These are phyloP conservation scores for Primulina huaijiensis DNA, from an alignment of 257 asterid species.

Conservation along the genomic window DNA sequence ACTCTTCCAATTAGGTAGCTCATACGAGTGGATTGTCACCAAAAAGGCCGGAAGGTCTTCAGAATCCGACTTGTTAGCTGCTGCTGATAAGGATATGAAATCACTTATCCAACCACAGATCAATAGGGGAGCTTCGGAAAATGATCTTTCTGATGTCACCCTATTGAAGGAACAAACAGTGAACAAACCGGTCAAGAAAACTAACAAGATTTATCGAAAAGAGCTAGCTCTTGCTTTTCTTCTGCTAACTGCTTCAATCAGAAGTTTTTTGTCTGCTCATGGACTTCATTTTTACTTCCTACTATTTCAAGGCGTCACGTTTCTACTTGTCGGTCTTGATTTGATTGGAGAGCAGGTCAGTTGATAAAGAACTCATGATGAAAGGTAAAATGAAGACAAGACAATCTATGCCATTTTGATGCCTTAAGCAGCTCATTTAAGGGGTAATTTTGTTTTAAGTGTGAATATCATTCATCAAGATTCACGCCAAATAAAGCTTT, in stretches of 20 bases:
- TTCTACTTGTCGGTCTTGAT: constrained; percentile 65
- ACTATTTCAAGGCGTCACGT: constrained; percentile 74
- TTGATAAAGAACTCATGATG: constrained; percentile 13
- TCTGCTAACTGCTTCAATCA: constrained; percentile 54
- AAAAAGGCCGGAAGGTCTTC: constrained; percentile 64
- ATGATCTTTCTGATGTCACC: constrained; percentile 33
- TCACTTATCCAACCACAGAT: constrained; percentile 30
- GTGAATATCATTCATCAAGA: constrained; percentile 25
- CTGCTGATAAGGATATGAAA: constrained; percentile 36
- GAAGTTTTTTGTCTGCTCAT: constrained; percentile 72
- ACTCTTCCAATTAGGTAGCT: constrained; percentile 62
- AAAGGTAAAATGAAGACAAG: not conserved
- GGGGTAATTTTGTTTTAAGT: constrained; percentile 2
- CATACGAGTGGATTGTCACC: constrained; percentile 70
- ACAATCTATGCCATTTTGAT: not conserved
- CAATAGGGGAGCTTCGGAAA: constrained; percentile 39
- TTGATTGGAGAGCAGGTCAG: constrained; percentile 69
- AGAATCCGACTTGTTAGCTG: constrained; percentile 51
- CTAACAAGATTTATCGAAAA: constrained; percentile 63
- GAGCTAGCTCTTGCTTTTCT: constrained; percentile 70
- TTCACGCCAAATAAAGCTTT: constrained; percentile 16
- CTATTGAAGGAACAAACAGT: constrained; percentile 33
- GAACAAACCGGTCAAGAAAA: constrained; percentile 35
- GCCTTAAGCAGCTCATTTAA: not conserved
- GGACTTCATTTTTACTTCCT: constrained; percentile 75